Conservation (phyloP, 2,329 filamentous ascomycete species). For the Nannizziopsis barbatae region DNA sequence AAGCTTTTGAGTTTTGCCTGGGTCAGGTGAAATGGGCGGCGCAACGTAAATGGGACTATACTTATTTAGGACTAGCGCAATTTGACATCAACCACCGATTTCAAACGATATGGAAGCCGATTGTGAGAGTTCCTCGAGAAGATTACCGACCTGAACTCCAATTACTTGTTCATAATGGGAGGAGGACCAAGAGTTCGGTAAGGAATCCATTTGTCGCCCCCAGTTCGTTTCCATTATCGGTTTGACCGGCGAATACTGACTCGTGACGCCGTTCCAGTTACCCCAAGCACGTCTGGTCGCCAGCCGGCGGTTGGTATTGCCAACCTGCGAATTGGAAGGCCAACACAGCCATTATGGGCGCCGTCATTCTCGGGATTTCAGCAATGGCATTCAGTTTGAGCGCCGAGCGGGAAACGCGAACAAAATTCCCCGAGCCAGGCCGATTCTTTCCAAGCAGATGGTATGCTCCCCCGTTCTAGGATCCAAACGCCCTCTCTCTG, state of each 20-base stretch:
- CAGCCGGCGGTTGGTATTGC: slow-evolving; percentile 91
- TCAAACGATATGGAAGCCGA: slow-evolving; percentile 2
- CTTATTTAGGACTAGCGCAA: neutral
- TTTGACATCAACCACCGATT: neutral
- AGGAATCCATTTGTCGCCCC: slow-evolving; percentile 36
- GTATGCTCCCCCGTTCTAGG: slow-evolving; percentile 41
- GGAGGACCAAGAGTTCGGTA: slow-evolving; percentile 70
- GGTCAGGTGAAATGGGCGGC: slow-evolving; percentile 9
- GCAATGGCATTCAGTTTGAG: slow-evolving; percentile 60
- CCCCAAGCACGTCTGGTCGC: slow-evolving; percentile 99
- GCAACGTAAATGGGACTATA: neutral
- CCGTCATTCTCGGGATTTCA: slow-evolving; percentile 56
- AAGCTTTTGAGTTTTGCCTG: slow-evolving; percentile 8
- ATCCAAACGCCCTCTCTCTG: slow-evolving; percentile 16
- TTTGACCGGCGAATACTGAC: slow-evolving; percentile 8
- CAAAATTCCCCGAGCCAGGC: slow-evolving; percentile 63
- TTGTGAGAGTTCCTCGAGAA: slow-evolving; percentile 14
- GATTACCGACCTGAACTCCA: slow-evolving; percentile 7
- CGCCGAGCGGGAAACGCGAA: slow-evolving; percentile 60
- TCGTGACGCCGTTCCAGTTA: slow-evolving; percentile 50
- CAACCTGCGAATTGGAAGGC: slow-evolving; percentile 90
- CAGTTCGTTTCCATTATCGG: slow-evolving; percentile 12
- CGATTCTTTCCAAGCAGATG: slow-evolving; percentile 76
- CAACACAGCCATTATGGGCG: slow-evolving; percentile 71
- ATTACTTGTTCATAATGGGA: slow-evolving; percentile 43